Evolutionary conservation across 169 alveolate species (phyloP).

Genomic region (Fabrea salina): DNA sequence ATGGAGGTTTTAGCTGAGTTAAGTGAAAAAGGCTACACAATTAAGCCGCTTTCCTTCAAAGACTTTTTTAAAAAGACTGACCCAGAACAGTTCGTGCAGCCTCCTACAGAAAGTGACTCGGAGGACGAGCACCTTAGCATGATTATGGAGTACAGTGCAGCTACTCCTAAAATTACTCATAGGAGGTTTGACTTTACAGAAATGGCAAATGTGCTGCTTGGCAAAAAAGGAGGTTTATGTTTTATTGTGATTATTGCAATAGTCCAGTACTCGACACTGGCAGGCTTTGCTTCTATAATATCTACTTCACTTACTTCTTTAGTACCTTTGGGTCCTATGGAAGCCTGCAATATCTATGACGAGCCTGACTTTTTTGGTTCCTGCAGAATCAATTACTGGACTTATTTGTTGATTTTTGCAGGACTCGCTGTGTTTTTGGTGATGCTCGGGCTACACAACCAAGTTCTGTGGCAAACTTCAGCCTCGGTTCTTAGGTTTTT

Average conservation of each 20-base stretch:
- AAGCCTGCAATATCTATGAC: constrained; percentile 3
- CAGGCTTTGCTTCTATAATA: neutral
- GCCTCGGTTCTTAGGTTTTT: too few relatives aligned
- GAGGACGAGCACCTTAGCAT: neutral
- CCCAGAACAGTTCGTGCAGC: neutral
- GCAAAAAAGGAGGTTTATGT: neutral
- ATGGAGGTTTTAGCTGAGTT: neutral
- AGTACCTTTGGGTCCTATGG: neutral
- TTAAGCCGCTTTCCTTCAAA: neutral
- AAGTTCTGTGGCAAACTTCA: too few relatives aligned
- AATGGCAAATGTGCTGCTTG: neutral
- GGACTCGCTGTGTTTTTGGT: too few relatives aligned
- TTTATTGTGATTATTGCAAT: neutral
- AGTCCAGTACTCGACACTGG: neutral
- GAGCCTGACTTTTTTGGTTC: neutral
- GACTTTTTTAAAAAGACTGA: neutral
- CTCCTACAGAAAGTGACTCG: neutral
- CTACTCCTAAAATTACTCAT: neutral
- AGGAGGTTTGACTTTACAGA: neutral
- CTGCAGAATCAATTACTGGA: constrained; percentile 6
- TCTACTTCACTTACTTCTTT: constrained; percentile 2
- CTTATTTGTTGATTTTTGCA: neutral
- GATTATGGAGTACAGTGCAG: neutral
- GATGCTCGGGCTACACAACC: too few relatives aligned
- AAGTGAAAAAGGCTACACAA: neutral